phyloP scores from a whole-genome alignment of 1,284 basidiomycete genomes.

The Trichosporon ovoides region DNA sequence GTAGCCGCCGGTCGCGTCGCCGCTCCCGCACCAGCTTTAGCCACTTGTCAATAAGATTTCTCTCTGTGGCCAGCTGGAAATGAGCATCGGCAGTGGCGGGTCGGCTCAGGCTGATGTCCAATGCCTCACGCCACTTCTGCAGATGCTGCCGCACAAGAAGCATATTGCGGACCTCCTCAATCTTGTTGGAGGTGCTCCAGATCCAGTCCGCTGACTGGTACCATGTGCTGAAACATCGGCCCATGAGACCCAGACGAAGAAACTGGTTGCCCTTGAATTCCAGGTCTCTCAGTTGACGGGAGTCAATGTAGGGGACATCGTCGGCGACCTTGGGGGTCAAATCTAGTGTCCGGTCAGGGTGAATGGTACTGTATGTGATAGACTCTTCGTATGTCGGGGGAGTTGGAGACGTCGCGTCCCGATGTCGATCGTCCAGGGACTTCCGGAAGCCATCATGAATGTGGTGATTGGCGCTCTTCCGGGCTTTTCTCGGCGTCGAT shows the following conservation, averaged over 20 bases:
- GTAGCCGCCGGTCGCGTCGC: constrained; percentile 6
- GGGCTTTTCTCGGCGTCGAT: constrained; percentile 8
- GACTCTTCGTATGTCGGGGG: constrained; percentile 12
- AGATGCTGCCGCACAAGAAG: constrained; percentile 41
- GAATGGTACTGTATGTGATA: constrained; percentile 10
- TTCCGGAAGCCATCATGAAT: constrained; percentile 8
- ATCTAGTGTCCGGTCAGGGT: background rate
- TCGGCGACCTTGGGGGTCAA: background rate
- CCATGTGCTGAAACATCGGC: constrained; percentile 45
- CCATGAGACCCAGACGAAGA: constrained; percentile 37
- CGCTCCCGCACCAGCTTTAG: constrained; percentile 16
- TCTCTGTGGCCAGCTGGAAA: constrained; percentile 19
- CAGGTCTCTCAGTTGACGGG: constrained; percentile 16
- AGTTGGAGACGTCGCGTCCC: background rate
- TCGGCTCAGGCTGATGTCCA: constrained; percentile 24
- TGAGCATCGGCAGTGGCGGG: constrained; percentile 38
- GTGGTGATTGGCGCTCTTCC: background rate
- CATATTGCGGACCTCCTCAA: constrained; percentile 34
- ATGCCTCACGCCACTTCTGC: constrained; percentile 28
- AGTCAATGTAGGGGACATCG: background rate
- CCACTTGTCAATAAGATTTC: constrained; percentile 26
- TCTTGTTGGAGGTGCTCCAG: constrained; percentile 36
- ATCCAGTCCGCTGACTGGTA: constrained; percentile 36
- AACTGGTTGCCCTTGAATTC: constrained; percentile 40
- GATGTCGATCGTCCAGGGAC: background rate